Evolutionary conservation across 352 stramenopile genomes (phyloP), one percentile per base, ranked within the genome.

Genomic region (Poterioochromonas sp.): DNA sequence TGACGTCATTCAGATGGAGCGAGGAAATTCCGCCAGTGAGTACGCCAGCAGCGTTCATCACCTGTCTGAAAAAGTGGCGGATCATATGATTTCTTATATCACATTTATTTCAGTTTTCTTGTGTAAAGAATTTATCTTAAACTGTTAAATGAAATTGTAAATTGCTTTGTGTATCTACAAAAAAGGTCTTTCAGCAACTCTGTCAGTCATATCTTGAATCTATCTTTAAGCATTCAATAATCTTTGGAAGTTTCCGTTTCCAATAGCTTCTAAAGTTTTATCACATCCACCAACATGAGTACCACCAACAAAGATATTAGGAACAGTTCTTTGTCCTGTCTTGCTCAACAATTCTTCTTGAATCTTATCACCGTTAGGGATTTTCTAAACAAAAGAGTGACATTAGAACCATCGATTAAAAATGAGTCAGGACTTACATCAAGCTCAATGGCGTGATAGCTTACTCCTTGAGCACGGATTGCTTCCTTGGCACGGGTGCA

Each of bases 301-400:
- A 73, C 91, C 91, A 76, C 91, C 92, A 69, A 99, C 92, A 83
- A 98, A 99, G 44, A 99, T 92, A 82, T 98, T 98, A 0, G 96
- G 95, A 53, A 98, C 94, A 0, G 93, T 98, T 71, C 88, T 88
- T 79, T 96, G 93, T 73, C 88, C 92, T 44, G 93, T 98, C 73
- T 97, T 86, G 39, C 89, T 81, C 70, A 91, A 85, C 40, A 98
- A 84, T 71, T 91, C 95, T 49, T 83, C 82, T 84, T 98, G 92
- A 79, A 98, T 95, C 35, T 89, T 88, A 18, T 76, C 76, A 71
- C 94, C 94, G 81, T 98, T 91, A 18, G 89, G 49, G 18, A 87
- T 73, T 76, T 85, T 41, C 54, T 65, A 65, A 32, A 65, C 12
- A 35, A 65, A 65, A 39, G 8, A 65, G 29, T 1, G 68, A 12